These are phyloP conservation scores for Vicia villosa DNA, from an alignment of 306 rosid genomes.

Conservation along the genomic window DNA sequence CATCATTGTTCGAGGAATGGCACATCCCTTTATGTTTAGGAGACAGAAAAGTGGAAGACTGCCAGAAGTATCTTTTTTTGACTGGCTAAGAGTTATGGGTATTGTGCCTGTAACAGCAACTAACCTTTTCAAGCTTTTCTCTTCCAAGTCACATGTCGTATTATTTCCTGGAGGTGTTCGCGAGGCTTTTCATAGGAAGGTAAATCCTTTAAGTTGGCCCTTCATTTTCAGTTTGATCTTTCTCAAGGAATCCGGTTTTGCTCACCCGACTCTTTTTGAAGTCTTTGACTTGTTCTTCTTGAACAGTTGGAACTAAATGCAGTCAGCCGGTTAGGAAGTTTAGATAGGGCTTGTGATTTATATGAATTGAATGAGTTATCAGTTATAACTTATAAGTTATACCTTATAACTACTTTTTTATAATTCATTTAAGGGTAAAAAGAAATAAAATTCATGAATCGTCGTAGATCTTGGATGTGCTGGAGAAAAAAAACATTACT, in stretches of 20 bases:
- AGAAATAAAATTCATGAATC: neutral
- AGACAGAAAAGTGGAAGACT: conserved; percentile 45
- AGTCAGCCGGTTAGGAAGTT: neutral
- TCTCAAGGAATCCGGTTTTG: conserved; percentile 3
- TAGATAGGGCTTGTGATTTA: neutral
- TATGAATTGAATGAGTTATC: neutral
- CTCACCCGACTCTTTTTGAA: conserved; percentile 1
- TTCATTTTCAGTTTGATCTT: conserved; percentile 16
- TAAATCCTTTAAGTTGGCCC: conserved; percentile 27
- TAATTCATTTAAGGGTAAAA: neutral
- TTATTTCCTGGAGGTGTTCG: conserved; percentile 93
- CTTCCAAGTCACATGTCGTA: conserved; percentile 77
- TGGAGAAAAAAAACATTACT: no score
- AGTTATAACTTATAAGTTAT: no score
- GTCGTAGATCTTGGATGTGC: neutral
- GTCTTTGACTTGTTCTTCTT: neutral
- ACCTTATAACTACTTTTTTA: neutral
- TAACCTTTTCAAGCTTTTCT: conserved; percentile 73
- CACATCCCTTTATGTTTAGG: conserved; percentile 75
- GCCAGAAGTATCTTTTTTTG: conserved; percentile 58
- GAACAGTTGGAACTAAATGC: neutral
- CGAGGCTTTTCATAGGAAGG: conserved; percentile 95
- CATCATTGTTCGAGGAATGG: conserved; percentile 70
- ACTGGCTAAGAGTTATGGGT: conserved; percentile 67
- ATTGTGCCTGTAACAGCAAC: conserved; percentile 73